Evolutionary conservation across 495 filamentous ascomycete species (phyloP).

Genomic region (Hypoxylon intermedium): DNA sequence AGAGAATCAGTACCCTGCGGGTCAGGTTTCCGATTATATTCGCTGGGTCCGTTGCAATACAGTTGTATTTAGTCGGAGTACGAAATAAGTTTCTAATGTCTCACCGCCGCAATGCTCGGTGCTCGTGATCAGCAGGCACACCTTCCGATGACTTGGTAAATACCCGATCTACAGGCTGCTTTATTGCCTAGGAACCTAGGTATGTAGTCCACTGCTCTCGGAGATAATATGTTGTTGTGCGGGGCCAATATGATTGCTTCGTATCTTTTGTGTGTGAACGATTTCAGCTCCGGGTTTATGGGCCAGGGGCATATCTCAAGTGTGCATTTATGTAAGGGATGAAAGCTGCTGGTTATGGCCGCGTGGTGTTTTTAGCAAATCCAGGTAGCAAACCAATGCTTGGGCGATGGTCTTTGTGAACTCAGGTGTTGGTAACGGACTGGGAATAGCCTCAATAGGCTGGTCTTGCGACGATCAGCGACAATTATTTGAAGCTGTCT

Average conservation of each 20-base stretch:
- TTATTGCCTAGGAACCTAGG: too few species aligned
- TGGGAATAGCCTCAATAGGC: conserved; percentile 29
- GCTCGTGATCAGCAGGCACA: background rate
- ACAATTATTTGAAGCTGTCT: conserved; percentile 10
- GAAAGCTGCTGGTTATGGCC: background rate
- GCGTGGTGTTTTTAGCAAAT: background rate
- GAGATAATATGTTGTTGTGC: background rate
- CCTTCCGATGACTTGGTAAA: background rate
- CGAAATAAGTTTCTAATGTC: background rate
- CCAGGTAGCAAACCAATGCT: too few species aligned
- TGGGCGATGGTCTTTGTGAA: background rate
- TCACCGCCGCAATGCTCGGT: background rate
- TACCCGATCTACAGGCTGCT: background rate
- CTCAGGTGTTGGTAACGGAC: background rate
- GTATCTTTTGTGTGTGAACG: background rate
- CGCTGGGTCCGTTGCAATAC: too few species aligned
- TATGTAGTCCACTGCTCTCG: background rate
- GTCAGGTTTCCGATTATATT: background rate
- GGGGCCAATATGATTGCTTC: background rate
- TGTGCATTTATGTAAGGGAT: conserved; percentile 1
- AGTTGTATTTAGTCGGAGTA: too few species aligned
- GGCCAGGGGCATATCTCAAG: background rate
- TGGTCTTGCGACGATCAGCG: background rate
- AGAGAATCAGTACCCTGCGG: too few species aligned
- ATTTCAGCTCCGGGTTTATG: background rate